Conservation (phyloP, 2,329 filamentous ascomycete genomes). For the Thyridium curvatum region DNA sequence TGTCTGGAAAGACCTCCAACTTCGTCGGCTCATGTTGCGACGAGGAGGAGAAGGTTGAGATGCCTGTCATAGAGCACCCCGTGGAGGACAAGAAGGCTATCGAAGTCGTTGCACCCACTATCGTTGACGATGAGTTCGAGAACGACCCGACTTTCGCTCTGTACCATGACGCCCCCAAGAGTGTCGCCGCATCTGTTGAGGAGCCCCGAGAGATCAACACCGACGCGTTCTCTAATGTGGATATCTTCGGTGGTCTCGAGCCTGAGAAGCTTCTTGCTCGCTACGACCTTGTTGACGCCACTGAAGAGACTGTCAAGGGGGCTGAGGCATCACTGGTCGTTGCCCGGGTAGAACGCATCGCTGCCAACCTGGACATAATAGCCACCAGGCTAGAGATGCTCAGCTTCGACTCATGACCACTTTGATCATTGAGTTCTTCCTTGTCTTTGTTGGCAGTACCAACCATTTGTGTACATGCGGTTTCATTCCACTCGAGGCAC, state of each 20-base stretch:
- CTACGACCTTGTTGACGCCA: constrained; percentile 58
- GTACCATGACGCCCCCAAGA: constrained; percentile 39
- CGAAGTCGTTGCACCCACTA: constrained; percentile 23
- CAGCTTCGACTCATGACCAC: constrained; percentile 19
- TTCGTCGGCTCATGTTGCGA: constrained; percentile 39
- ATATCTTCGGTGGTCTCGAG: constrained; percentile 48
- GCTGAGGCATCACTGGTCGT: constrained; percentile 35
- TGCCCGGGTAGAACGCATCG: constrained; percentile 44
- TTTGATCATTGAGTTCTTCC: not conserved
- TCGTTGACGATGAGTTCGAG: constrained; percentile 54
- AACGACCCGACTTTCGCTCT: constrained; percentile 56
- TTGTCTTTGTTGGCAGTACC: too few species aligned
- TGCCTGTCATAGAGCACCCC: constrained; percentile 43
- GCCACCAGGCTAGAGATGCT: constrained; percentile 29
- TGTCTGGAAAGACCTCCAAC: constrained; percentile 67
- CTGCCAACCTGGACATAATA: constrained; percentile 28
- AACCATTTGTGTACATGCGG: too few species aligned
- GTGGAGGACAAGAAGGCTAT: constrained; percentile 23
- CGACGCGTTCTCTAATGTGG: constrained; percentile 29
- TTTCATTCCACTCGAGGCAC: too few species aligned
- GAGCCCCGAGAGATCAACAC: constrained; percentile 32
- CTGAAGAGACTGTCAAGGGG: constrained; percentile 43
- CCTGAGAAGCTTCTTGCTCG: constrained; percentile 58
- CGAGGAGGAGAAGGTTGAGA: constrained; percentile 51
- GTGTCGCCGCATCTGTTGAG: constrained; percentile 11